A percentile compares a stretch with the other conserved stretches of the same genome.
phyloP scores from a whole-genome alignment of 2,329 filamentous ascomycete genomes.

The Cladosporium cucumerinum region DNA sequence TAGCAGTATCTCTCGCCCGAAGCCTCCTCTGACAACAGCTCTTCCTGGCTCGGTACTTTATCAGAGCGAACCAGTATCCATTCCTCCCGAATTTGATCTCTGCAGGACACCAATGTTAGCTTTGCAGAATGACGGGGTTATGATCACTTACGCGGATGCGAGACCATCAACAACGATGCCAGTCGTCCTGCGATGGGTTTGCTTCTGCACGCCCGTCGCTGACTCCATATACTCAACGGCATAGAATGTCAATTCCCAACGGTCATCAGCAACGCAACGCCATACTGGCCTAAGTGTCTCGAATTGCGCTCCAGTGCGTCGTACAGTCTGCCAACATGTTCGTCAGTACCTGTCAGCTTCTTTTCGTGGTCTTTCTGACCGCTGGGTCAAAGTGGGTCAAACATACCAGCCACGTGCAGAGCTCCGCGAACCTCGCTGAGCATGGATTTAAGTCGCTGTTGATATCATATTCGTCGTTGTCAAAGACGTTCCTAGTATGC shows the following conservation, averaged over 20 bases:
- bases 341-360: not conserved
- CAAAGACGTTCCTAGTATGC: not conserved
- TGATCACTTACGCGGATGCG: not conserved
- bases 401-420: slow-evolving; percentile 10
- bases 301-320: not conserved
- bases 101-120: not conserved
- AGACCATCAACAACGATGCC: not conserved
- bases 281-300: not conserved
- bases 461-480: not conserved
- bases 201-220: not conserved
- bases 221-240: not conserved
- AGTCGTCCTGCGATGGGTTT: not conserved
- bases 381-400: not conserved
- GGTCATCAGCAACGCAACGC: not conserved
- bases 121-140: not conserved
- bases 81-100: not conserved
- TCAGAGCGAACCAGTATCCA: slow-evolving; percentile 7
- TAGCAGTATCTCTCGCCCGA: not conserved
- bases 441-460: not conserved
- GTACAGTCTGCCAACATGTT: not conserved
- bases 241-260: slow-evolving; percentile 3
- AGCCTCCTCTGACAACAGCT: not conserved
- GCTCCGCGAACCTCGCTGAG: not conserved
- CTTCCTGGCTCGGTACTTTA: not conserved
- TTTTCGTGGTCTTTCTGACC: not conserved